Evolutionary conservation across 192 early-diverging fungal species (phyloP), one percentile per base, ranked within the genome.

Genomic region (Entomortierella lignicola): DNA sequence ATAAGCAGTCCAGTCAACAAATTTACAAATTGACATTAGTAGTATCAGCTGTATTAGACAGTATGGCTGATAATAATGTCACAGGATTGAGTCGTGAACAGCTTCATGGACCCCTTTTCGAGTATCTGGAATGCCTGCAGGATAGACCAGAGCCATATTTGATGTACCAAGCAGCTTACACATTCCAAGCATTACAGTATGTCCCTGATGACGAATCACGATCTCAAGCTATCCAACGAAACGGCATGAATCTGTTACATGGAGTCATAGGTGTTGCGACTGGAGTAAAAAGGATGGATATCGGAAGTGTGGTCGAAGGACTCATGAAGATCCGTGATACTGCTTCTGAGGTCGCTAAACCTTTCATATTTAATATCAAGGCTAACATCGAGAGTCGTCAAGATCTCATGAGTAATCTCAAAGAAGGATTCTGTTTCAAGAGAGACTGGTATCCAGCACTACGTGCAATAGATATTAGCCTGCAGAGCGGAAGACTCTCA

Each of bases 101-200:
- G 5, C 41, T 39, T 30, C 54, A 43, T 12, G 53, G 32, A 15
- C 54, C 54, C 2, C 41, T 66, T 20, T 56, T 25, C 0, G 20
- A 34, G 18, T 56, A 57, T 23, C 8, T 66, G 17, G 8, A 48
- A 20, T 4, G 34, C 34, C 5, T 37, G 34, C 20, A 57, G 25
- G 8, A 13, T 21, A 44, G 43, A 39, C 8, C 0, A 18, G 65
- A 66, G 20, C 42, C 55, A 4, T 47, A 66, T 11, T 20, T 66
- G 27, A 29, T 50, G 42, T 66, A 48, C 17, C 55, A 47, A 15
- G 65, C 55, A 23, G 55, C 65, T 0, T 66, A 57, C 27, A 54
- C 65, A 15, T 66, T 57, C 18, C 65, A 66, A 23, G 65, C 65
- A 2, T 29, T 66, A n/a, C 41, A 34, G n/a, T 50, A 34, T 27